phyloP scores from a whole-genome alignment of 768 basidiomycete species.

The Tricholoma hemisulphureum region DNA sequence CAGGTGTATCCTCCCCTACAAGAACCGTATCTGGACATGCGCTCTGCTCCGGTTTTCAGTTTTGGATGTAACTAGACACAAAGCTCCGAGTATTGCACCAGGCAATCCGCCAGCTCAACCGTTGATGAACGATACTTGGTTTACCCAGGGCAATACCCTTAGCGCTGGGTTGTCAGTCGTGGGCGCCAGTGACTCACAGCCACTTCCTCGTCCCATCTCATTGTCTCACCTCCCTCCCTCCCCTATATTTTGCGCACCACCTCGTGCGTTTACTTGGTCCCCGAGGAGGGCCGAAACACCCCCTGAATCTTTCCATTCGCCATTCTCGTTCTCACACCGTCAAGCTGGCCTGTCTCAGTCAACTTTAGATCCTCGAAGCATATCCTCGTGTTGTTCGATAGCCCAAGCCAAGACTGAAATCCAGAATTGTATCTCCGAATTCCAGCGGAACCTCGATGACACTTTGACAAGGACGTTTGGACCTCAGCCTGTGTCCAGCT shows the following conservation, averaged over 20 bases:
- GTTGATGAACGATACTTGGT: constrained; percentile 8
- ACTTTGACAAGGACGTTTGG: constrained; percentile 41
- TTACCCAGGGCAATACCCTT: not conserved
- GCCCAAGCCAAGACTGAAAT: constrained; percentile 50
- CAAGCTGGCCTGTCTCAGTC: constrained; percentile 15
- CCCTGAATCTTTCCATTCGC: not conserved
- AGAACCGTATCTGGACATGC: constrained; percentile 51
- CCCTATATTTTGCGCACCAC: constrained; percentile 29
- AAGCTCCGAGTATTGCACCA: constrained; percentile 22
- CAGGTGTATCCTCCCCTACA: constrained; percentile 47
- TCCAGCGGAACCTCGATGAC: constrained; percentile 51
- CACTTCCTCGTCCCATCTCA: constrained; percentile 20
- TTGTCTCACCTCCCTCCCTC: constrained; percentile 35
- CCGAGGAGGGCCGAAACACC: constrained; percentile 22
- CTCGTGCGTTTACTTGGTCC: constrained; percentile 21
- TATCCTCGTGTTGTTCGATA: constrained; percentile 43
- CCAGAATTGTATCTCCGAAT: constrained; percentile 43
- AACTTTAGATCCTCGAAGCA: not conserved
- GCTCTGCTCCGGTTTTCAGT: constrained; percentile 64
- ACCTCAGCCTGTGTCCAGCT: not conserved
- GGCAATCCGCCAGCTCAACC: constrained; percentile 1
- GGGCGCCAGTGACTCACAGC: not conserved
- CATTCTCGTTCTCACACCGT: not conserved
- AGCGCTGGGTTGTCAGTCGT: constrained; percentile 3
- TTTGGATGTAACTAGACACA: constrained; percentile 47